Conservation (phyloP, 2,329 filamentous ascomycete species). For the Botrytis porri region DNA sequence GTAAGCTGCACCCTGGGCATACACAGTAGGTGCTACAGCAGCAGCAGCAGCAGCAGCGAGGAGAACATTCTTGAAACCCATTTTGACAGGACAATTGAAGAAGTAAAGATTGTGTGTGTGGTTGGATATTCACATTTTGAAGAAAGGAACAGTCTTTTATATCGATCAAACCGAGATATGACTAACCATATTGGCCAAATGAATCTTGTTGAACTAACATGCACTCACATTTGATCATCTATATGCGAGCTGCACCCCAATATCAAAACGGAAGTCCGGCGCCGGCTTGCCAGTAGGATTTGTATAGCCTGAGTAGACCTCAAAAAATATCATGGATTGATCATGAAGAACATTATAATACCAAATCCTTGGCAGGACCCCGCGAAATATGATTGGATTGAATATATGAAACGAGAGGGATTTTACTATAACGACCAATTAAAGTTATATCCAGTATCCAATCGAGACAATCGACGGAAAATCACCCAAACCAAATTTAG, state of each 20-base stretch:
- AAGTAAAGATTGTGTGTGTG: slow-evolving; percentile 6
- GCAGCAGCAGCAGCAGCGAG: slow-evolving; percentile 37
- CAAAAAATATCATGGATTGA: slow-evolving; percentile 6
- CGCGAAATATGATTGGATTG: not conserved
- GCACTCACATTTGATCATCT: not conserved
- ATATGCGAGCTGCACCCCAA: not conserved
- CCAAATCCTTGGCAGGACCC: not conserved
- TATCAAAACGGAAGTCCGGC: slow-evolving; percentile 26
- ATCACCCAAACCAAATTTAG: not conserved
- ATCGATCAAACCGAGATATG: not conserved
- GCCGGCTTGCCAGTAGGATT: slow-evolving; percentile 29
- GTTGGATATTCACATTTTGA: not conserved
- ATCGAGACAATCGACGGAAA: slow-evolving; percentile 1
- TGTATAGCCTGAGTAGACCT: slow-evolving; percentile 29
- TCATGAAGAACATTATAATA: not conserved
- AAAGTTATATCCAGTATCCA: not conserved
- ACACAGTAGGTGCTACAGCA: slow-evolving; percentile 33
- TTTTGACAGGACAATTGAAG: slow-evolving; percentile 23
- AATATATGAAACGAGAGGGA: not conserved
- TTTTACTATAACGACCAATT: not conserved
- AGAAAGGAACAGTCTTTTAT: slow-evolving; percentile 16
- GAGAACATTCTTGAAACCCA: slow-evolving; percentile 32
- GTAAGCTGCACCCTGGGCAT: slow-evolving; percentile 32
- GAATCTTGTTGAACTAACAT: not conserved
- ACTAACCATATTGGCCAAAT: not conserved